phyloP scores from a whole-genome alignment of 805 yeast genomes.

The Candida boleticola region DNA sequence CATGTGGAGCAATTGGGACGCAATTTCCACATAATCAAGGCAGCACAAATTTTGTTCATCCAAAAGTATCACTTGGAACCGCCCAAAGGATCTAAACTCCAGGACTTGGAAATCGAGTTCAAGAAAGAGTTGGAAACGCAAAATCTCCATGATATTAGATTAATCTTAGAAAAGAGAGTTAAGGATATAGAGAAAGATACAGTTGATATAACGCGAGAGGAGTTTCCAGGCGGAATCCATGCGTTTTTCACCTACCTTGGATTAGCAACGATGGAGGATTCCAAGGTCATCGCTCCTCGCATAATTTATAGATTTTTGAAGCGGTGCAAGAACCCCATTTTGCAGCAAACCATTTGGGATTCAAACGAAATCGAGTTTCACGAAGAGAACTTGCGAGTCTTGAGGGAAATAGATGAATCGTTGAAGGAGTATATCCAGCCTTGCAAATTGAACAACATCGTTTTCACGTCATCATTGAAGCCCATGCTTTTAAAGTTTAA shows the following conservation, averaged over 20 bases:
- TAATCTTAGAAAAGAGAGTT: not conserved
- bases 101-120: not conserved
- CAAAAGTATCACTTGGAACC: conserved; percentile 2
- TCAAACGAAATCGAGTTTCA: conserved; percentile 1
- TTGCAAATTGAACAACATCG: not conserved
- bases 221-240: not conserved
- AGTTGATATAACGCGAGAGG: not conserved
- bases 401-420: not conserved
- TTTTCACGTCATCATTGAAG: not conserved
- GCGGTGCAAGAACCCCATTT: not conserved
- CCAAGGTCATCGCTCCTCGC: not conserved
- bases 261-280: conserved; percentile 1
- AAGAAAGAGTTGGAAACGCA: conserved; percentile 2
- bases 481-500: conserved; percentile 2
- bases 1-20: conserved; percentile 1
- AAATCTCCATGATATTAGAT: not conserved
- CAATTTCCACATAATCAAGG: not conserved
- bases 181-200: not conserved
- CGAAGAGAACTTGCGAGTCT: not conserved
- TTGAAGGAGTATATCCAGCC: not conserved
- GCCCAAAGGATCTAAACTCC: not conserved
- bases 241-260: conserved; percentile 1
- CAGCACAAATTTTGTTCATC: conserved; percentile 2
- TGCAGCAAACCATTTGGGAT: not conserved
- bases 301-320: not conserved